Conservation (phyloP, 1,284 basidiomycete genomes). For the Trametes hirsuta region DNA sequence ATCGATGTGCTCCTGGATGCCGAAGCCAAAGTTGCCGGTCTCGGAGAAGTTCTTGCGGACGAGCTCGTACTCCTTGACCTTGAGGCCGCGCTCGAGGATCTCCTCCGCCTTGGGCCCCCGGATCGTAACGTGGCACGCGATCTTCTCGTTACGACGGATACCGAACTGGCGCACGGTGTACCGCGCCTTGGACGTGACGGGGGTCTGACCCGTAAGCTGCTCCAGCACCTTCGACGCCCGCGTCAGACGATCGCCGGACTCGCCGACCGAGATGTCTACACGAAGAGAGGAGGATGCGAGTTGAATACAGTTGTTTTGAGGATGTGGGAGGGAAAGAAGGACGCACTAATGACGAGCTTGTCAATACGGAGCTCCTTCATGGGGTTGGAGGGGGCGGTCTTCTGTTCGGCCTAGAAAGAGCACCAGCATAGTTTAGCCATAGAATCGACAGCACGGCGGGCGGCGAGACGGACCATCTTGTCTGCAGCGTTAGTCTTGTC, state of each 20-base stretch:
- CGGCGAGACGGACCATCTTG: constrained; percentile 28
- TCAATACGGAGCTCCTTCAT: constrained; percentile 98
- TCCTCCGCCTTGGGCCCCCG: constrained; percentile 99
- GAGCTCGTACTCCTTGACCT: constrained; percentile 99
- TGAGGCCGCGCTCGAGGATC: constrained; percentile 98
- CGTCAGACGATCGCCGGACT: constrained; percentile 99
- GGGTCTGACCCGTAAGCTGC: constrained; percentile 99
- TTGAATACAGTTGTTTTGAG: not conserved
- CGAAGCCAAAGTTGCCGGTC: constrained; percentile 98
- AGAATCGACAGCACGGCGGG: constrained; percentile 2
- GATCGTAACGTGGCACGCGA: constrained; percentile 99
- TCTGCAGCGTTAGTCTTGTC: constrained; percentile 28
- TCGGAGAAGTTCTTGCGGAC: constrained; percentile 93
- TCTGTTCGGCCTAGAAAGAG: constrained; percentile 76
- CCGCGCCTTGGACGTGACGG: constrained; percentile 98
- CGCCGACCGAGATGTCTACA: constrained; percentile 98
- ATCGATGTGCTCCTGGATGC: constrained; percentile 99
- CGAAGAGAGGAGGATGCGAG: not conserved
- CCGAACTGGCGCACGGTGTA: constrained; percentile 99
- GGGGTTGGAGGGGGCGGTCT: constrained; percentile 87
- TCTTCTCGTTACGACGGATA: constrained; percentile 99
- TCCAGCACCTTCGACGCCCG: constrained; percentile 99
- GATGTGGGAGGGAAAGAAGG: constrained; percentile 1
- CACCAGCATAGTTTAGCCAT: constrained; percentile 15
- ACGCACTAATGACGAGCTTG: constrained; percentile 99